phyloP scores from a whole-genome alignment of 768 basidiomycete species.

The Pluteus cervinus region DNA sequence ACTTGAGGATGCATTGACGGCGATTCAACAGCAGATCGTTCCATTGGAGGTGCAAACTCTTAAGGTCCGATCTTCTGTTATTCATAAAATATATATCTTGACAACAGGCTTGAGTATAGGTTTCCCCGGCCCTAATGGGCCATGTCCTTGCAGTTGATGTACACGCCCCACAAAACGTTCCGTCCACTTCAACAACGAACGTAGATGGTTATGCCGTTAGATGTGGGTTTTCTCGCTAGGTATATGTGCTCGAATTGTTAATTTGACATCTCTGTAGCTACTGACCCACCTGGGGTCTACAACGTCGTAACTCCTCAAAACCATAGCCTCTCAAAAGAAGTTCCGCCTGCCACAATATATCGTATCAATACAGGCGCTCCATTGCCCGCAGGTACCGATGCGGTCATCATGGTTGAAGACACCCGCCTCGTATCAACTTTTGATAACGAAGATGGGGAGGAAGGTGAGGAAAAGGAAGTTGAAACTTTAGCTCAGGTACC shows the following conservation, averaged over 20 bases:
- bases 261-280: slow-evolving; percentile 33
- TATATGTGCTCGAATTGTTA: neutral
- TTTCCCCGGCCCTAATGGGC: slow-evolving; percentile 53
- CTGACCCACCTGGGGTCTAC: slow-evolving; percentile 60
- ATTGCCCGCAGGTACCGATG: slow-evolving; percentile 66
- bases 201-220: slow-evolving; percentile 86
- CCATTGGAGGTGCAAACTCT: slow-evolving; percentile 32
- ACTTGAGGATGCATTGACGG: slow-evolving; percentile 55
- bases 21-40: slow-evolving; percentile 44
- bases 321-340: slow-evolving; percentile 37
- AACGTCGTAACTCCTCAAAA: slow-evolving; percentile 56
- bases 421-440: slow-evolving; percentile 63
- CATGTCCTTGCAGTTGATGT: slow-evolving; percentile 75
- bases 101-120: slow-evolving; percentile 29
- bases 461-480: slow-evolving; percentile 67
- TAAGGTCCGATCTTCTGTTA: slow-evolving; percentile 27
- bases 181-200: slow-evolving; percentile 63
- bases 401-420: slow-evolving; percentile 93
- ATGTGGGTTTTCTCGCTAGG: slow-evolving; percentile 34
- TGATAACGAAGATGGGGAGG: slow-evolving; percentile 26
- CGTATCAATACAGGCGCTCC: slow-evolving; percentile 87
- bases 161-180: slow-evolving; percentile 57
- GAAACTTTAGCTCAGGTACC: slow-evolving; percentile 59
- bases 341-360: slow-evolving; percentile 51
- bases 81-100: neutral